A percentile compares a stretch with the other conserved stretches of the same genome.
phyloP scores from a whole-genome alignment of 345 rosid species.

The Camelina hispida region DNA sequence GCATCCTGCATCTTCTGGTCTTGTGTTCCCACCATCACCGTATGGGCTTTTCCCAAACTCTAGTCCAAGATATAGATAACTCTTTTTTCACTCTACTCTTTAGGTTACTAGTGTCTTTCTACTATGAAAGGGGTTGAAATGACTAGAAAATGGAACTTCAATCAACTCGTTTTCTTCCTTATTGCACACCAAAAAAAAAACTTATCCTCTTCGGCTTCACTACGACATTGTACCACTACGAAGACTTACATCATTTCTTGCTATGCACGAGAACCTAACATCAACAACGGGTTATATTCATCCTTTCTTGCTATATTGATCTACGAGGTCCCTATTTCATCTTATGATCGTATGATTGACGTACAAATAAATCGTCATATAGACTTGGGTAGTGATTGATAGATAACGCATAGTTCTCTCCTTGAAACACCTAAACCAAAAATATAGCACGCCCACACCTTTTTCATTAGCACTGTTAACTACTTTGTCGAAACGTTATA shows the following conservation, averaged over 20 bases:
- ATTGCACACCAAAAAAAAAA: constrained; percentile 10
- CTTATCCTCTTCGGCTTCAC: neutral
- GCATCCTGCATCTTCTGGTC: constrained; percentile 68
- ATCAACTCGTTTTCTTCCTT: neutral
- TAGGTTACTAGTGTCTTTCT: constrained; percentile 15
- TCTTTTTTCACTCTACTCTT: constrained; percentile 26
- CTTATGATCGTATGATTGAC: neutral
- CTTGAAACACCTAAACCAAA: neutral
- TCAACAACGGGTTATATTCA: neutral
- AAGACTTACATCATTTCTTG: neutral
- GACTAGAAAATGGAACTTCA: constrained; percentile 15
- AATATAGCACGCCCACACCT: neutral
- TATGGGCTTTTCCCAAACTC: constrained; percentile 56
- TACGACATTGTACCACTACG: no score
- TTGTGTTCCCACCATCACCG: constrained; percentile 62
- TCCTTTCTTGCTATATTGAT: neutral
- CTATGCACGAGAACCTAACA: constrained; percentile 8
- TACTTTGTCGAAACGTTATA: neutral
- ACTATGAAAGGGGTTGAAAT: neutral
- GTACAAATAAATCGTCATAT: neutral
- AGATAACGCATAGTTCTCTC: neutral
- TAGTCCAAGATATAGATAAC: constrained; percentile 74
- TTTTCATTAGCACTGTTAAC: neutral
- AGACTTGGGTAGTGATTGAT: constrained; percentile 18
- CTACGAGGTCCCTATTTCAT: neutral